Evolutionary conservation across 2,329 filamentous ascomycete genomes (phyloP), one percentile per base, ranked within the genome.

Genomic region (Aspergillus ochraceoroseus): DNA sequence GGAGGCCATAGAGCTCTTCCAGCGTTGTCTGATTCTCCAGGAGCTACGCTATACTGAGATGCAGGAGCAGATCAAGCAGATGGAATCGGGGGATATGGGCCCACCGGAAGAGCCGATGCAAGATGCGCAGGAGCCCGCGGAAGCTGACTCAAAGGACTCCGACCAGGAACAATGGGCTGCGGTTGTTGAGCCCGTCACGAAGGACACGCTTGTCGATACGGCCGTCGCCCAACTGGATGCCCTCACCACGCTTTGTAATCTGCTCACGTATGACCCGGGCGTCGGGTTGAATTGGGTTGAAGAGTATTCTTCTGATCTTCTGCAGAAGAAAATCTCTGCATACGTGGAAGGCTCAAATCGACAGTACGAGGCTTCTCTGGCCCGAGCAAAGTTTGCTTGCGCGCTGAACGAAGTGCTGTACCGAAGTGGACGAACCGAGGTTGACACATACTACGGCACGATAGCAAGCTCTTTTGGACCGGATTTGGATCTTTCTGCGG

Each of bases 141-240:
- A 52, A 4, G 15, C 43, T 18, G 50, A 58, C 11, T 41, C 52
- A n/a, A 53, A 57, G 2, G 25, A 38, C 13, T 33, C 46, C 9
- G 56, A 56, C 32, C 44, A 75, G 25, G 79, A 80, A 44, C 74
- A 82, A 52, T 84, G 79, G 74, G 81, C 79, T 12, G 75, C 72
- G 3, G 72, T 87, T n/a, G 70, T 83, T 38, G 80, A 83, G 48
- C 78, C 82, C 0, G 68, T 85, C 17, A 83, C 80, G 1, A 73
- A 77, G 17, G 70, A 73, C 32, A 78, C 79, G 1, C 72, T 87
- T 5, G 66, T 86, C 1, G 83, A 87, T 46, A 86, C 82, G 0
- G 71, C 80, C 9, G 69, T 83, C 20, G 80, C 82, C 3, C 78
- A 82, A 47, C 61, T 86, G 35, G 77, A 67, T 51, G 74, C 64